Percentiles rank a stretch among this genome's conserved stretches.
Conservation (phyloP, 257 asterid genomes). For the Plantago elongata region DNA sequence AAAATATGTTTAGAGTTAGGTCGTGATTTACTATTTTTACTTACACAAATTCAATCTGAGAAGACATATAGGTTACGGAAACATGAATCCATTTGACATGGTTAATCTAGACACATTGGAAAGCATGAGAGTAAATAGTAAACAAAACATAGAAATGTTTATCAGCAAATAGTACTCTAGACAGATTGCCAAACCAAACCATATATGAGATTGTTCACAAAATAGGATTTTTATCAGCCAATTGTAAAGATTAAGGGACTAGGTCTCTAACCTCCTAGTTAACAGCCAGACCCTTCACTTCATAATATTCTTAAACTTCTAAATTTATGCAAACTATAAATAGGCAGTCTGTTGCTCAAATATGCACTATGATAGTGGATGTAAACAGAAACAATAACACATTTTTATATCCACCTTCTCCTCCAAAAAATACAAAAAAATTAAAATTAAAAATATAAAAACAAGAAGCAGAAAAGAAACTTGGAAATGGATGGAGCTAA, state of each 20-base stretch:
- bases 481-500: conserved; percentile 16
- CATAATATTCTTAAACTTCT: background rate
- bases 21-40: no score
- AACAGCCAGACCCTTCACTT: conserved; percentile 1
- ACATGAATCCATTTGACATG: no score
- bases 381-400: background rate
- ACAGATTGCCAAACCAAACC: no score
- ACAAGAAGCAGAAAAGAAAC: background rate
- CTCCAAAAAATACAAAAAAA: background rate
- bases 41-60: no score
- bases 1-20: no score
- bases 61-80: no score
- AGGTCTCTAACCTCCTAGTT: conserved; percentile 11
- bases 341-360: background rate
- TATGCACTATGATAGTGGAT: background rate
- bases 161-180: no score
- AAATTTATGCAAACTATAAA: conserved; percentile 1
- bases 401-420: background rate
- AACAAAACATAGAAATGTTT: no score
- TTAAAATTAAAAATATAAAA: background rate
- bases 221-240: background rate
- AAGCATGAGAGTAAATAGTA: no score
- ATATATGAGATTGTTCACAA: no score
- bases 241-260: conserved; percentile 4
- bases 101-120: no score